Base-by-base conservation (phyloP, 257 asterid species). In the Nicotiana knightiana region DNA sequence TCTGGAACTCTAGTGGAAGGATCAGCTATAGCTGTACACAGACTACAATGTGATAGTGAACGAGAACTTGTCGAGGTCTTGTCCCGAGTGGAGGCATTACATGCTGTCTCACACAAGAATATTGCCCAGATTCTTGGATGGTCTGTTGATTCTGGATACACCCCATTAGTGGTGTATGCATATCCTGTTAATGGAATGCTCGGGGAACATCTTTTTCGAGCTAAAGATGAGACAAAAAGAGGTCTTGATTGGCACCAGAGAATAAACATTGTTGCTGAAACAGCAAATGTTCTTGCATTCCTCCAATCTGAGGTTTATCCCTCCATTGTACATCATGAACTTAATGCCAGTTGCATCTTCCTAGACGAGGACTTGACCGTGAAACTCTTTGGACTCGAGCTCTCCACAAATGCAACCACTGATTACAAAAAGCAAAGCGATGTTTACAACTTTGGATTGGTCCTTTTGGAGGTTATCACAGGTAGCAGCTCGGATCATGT, bases 241-340 rank as follows among this genome's bases (percentile, higher is more conserved):
- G 81, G 85, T 9, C 86, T 91, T 16, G 90, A 91, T n/a, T 92
- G 97, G 97, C 58, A 81, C 86, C 86, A 58, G 61, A 83, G 97
- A 54, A 66, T 89, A 81, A 88, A 79, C 33, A 83, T 91, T 46
- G 90, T 84, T 67, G 85, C 93, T 58, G 91, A 92, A 81, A 91
- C 90, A 0, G 92, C 93, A 0, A 80, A 82, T 48, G 75, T 90
- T 76, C 93, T 92, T 63, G 91, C 93, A 3, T 92, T 91, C 84
- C 93, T 91, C 37, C 92, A 89, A 64, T 84, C 82, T 53, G 93
- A 92, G 79, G 63, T 90, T 85, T 90, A 88, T 12, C 97, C 97
- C 30, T 92, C 93, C 1, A 81, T 92, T 32, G 83, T 82, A 82
- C 94, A 92, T 86, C 88, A 85, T 58, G 87, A 87, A 53, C 91